A percentile compares a stretch with the other conserved stretches of the same genome.
Conservation (phyloP, 768 basidiomycete species). For the Lactarius tabidus region DNA sequence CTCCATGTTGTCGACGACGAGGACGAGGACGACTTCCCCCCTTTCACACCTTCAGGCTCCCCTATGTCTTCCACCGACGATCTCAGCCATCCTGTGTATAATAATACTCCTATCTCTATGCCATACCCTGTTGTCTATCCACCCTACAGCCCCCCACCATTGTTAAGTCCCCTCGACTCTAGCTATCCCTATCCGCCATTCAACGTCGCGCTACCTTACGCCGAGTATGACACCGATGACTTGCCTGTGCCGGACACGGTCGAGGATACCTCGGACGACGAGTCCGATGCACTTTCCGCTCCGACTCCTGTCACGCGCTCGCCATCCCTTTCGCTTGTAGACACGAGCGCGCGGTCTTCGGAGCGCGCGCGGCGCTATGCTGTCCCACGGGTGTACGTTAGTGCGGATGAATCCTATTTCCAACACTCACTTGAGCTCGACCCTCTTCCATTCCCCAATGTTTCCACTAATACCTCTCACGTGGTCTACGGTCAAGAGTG, state of each 20-base stretch:
- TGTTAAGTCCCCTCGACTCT: constrained; percentile 44
- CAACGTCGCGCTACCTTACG: constrained; percentile 61
- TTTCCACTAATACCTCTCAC: constrained; percentile 40
- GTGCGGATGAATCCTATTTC: constrained; percentile 55
- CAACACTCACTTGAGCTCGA: constrained; percentile 60
- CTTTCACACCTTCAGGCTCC: constrained; percentile 59
- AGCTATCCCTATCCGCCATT: constrained; percentile 31
- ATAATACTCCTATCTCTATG: constrained; percentile 44
- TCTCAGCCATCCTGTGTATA: constrained; percentile 51
- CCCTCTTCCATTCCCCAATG: constrained; percentile 63
- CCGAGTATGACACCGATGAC: constrained; percentile 62
- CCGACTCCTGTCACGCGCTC: constrained; percentile 52
- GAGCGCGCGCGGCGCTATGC: constrained; percentile 40
- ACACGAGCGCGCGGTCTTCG: constrained; percentile 28
- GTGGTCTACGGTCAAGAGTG: constrained; percentile 54
- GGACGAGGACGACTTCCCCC: constrained; percentile 57
- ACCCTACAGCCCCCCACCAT: constrained; percentile 54
- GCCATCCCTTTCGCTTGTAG: constrained; percentile 49
- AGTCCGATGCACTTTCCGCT: constrained; percentile 66
- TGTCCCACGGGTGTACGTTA: constrained; percentile 56
- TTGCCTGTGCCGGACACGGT: constrained; percentile 73
- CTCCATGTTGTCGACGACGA: constrained; percentile 59
- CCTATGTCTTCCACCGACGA: constrained; percentile 80
- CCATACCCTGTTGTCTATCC: constrained; percentile 67
- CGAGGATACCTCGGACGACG: constrained; percentile 83